Percentiles rank a stretch among this genome's conserved stretches.
Conservation (phyloP, 208 protist genomes). For the Trypanosoma platydactyli region DNA sequence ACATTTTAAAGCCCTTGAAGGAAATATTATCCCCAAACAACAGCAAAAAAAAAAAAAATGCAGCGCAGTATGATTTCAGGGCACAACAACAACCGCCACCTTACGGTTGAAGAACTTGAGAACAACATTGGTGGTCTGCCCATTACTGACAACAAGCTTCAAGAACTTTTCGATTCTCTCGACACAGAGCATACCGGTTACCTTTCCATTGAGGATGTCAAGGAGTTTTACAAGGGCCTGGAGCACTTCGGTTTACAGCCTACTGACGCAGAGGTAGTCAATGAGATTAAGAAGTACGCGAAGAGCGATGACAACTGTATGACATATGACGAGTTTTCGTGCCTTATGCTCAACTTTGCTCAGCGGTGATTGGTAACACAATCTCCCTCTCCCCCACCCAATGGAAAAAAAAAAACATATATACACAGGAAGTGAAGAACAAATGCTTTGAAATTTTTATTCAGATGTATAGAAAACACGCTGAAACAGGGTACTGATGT, state of each 20-base stretch:
- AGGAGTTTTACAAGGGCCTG: constrained; percentile 78
- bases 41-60: constrained; percentile 37
- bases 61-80: constrained; percentile 78
- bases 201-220: constrained; percentile 73
- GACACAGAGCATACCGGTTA: constrained; percentile 76
- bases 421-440: not conserved
- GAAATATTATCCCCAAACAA: not conserved
- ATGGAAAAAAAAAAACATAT: constrained; percentile 1
- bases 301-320: constrained; percentile 71
- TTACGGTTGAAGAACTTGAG: constrained; percentile 83
- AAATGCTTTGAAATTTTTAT: too few relatives aligned
- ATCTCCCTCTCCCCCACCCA: too few relatives aligned
- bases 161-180: constrained; percentile 88
- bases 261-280: constrained; percentile 73
- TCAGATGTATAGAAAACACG: too few relatives aligned
- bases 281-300: constrained; percentile 77
- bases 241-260: constrained; percentile 89
- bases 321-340: constrained; percentile 90
- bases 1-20: constrained; percentile 5
- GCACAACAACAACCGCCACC: constrained; percentile 93
- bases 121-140: constrained; percentile 93
- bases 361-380: constrained; percentile 56
- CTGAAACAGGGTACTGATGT: too few relatives aligned
- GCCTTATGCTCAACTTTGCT: constrained; percentile 84
- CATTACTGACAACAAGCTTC: constrained; percentile 87